Base-by-base conservation (phyloP, 345 rosid genomes). In the Eucalyptus polybractea region DNA sequence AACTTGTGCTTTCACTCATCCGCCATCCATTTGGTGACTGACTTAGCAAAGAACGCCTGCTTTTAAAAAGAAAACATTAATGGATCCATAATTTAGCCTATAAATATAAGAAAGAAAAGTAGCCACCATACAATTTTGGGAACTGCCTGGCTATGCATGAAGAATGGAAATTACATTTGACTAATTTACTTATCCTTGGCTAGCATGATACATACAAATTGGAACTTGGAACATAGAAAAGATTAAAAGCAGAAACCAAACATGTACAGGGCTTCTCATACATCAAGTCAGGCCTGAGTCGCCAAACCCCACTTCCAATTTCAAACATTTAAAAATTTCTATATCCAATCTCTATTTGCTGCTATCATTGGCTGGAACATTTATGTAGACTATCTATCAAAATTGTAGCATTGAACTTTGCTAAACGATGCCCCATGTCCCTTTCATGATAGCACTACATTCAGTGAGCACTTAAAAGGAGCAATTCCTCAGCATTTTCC, bases 11-110 rank as follows among this genome's bases (percentile, higher is more conserved):
- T 80, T 90, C 89, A 62, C 87, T 88, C 51, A 92, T 90, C 90
- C 89, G 94, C 88, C 92, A 90, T 42, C 45, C 94, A 88, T 94
- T 87, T 86, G 99, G 99, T 86, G 98, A 97, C 89, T 97, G 99
- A 89, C 96, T 97, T 88, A 97, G 97, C 93, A 97, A 93, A 85
- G 99, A 97, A 89, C 96, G 98, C 93, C 99, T 97, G 93, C 86
- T 76, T 86, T 69, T 15, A 62, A 87, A 50, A 86, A 45, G 44
- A 86, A 86, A 86, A 54, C 24, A 50, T 27, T 49, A 14, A 50
- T 54, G 42, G 62, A 50, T 86, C 87, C 45, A 86, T 16, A 51
- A 86, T 19, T 50, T 51, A 86, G 87, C 42, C 27, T 76, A 37
- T 37, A 37, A 76, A 76, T 76, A 76, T 69, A 69, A 69, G 44